Evolutionary conservation across 805 yeast species (phyloP).

Genomic region (Zygotorulaspora sp.): DNA sequence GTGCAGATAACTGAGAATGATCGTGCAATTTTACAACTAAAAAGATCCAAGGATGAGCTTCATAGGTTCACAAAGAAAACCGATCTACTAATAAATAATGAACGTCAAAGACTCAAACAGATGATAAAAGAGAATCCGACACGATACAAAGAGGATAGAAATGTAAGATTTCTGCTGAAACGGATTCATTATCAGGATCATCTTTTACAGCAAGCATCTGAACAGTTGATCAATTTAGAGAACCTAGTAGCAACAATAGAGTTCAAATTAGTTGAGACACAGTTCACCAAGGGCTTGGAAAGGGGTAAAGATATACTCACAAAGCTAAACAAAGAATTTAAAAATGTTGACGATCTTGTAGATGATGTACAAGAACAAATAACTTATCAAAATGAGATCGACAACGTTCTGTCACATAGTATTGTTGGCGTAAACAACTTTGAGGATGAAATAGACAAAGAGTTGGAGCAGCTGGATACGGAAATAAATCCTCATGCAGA

Average conservation of each 20-base stretch:
- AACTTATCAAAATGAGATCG: constrained; percentile 70
- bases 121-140: constrained; percentile 33
- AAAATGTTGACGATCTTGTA: constrained; percentile 71
- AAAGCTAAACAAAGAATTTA: constrained; percentile 73
- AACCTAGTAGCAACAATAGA: constrained; percentile 75
- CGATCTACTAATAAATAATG: constrained; percentile 52
- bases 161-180: constrained; percentile 53
- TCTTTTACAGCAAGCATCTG: constrained; percentile 63
- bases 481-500: constrained; percentile 40
- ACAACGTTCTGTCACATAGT: constrained; percentile 44
- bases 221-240: constrained; percentile 76
- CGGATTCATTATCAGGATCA: constrained; percentile 79
- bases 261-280: constrained; percentile 83
- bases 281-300: constrained; percentile 72
- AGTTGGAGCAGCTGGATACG: constrained; percentile 46
- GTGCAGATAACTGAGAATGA: constrained; percentile 79
- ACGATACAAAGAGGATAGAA: constrained; percentile 57
- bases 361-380: constrained; percentile 83
- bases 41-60: constrained; percentile 81
- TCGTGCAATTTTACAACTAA: constrained; percentile 77
- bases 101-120: constrained; percentile 39
- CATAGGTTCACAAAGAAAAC: constrained; percentile 60
- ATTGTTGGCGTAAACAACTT: constrained; percentile 31
- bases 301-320: constrained; percentile 77
- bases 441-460: constrained; percentile 65